Evolutionary conservation across 176 grass and related monocot species (phyloP), one percentile per base, ranked within the genome.

Genomic region (Alloteropsis semialata): DNA sequence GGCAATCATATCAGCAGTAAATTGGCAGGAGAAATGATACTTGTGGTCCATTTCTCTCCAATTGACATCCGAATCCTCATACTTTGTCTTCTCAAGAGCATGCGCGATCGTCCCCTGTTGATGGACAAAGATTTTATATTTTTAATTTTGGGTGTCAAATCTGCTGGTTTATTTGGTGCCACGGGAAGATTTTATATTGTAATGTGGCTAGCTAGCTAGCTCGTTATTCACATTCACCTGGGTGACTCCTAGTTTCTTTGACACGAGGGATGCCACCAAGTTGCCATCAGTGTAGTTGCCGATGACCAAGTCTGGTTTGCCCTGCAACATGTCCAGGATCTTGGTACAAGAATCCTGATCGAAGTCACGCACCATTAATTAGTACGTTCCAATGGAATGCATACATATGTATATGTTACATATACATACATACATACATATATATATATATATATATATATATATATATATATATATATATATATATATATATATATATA

Each of bases 11-110:
- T 94, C 92, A 6, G 92, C 92, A 1, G 92, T 94, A 66, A 94
- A 94, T 67, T 94, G 92, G 86, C 92, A 94, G 0, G 92, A 94
- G 79, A 94, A 94, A 82, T 94, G 92, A 56, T 94, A 94, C 76
- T 88, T 94, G 17, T 80, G 68, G 30, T 94, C 92, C 33, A 94
- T 66, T 84, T 89, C 86, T 73, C 88, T 94, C 92, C 92, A 94
- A 46, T 89, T 91, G 22, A 89, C 86, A 65, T 94, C 92, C 16
- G 92, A 91, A 65, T 91, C 89, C 73, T 89, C 89, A 16, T 94
- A 94, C 80, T 94, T 94, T 1, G 92, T 91, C 84, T 94, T 94
- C 77, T 94, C 92, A 1, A 94, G 92, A 82, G 92, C 92, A 84
- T 94, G 92, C 3, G 92, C 92, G 49, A 94, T 94, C 17, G 89